Conservation (phyloP, 2,329 filamentous ascomycete genomes). For the Lecanosticta acicola region DNA sequence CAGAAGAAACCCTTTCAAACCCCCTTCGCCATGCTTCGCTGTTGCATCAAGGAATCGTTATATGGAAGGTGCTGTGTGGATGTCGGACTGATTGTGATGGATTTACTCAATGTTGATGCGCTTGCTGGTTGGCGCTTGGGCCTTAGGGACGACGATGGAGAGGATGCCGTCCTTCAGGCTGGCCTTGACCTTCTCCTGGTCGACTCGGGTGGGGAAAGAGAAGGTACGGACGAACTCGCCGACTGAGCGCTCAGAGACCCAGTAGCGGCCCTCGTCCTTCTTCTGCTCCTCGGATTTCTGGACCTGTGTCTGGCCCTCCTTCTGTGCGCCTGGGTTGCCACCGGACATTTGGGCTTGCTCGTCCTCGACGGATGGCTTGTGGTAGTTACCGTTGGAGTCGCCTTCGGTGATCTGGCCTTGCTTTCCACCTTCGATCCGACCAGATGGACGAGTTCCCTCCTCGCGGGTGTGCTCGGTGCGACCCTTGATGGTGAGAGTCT, state of each 20-base stretch:
- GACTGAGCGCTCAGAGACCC: constrained; percentile 57
- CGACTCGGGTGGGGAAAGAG: constrained; percentile 52
- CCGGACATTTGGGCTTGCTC: constrained; percentile 15
- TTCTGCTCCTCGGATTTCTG: constrained; percentile 30
- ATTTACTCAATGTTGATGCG: constrained; percentile 54
- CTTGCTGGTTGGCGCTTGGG: constrained; percentile 42
- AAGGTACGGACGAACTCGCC: constrained; percentile 57
- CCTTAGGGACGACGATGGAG: constrained; percentile 54
- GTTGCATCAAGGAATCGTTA: neutral
- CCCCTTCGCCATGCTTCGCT: constrained; percentile 5
- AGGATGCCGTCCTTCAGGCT: constrained; percentile 57
- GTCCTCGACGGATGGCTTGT: constrained; percentile 61
- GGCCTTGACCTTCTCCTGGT: constrained; percentile 58
- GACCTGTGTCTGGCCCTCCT: constrained; percentile 14
- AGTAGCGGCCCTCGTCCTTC: constrained; percentile 52
- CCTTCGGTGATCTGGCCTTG: constrained; percentile 29
- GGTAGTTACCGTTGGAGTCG: constrained; percentile 32
- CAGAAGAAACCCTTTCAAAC: constrained; percentile 3
- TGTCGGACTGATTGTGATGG: neutral
- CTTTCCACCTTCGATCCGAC: constrained; percentile 34
- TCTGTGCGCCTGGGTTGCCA: constrained; percentile 8
- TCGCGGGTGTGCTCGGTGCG: constrained; percentile 60
- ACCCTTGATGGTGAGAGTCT: constrained; percentile 67
- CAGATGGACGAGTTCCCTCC: constrained; percentile 48
- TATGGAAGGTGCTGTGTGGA: neutral